Evolutionary conservation across 306 rosid species (phyloP).

Genomic region (Prunus salicina): DNA sequence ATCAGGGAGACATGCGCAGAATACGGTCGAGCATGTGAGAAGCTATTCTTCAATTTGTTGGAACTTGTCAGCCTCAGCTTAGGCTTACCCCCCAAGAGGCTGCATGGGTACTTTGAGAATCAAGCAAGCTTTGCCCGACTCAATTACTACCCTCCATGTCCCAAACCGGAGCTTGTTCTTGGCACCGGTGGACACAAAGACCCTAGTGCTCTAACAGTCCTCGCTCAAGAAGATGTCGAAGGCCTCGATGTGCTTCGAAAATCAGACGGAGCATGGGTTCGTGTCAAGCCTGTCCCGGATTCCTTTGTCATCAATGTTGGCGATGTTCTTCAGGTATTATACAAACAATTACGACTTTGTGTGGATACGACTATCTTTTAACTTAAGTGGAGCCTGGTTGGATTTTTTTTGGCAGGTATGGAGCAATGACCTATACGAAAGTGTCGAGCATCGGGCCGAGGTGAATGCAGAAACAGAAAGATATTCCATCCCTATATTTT

Average conservation of each 20-base stretch:
- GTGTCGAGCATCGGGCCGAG: not conserved
- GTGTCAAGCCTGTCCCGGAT: conserved; percentile 5
- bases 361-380: too few species aligned
- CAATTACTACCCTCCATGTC: conserved; percentile 3
- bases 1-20: not conserved
- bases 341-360: too few species aligned
- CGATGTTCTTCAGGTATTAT: not conserved
- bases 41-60: not conserved
- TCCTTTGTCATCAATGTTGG: conserved; percentile 1
- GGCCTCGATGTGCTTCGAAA: conserved; percentile 4
- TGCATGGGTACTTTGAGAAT: conserved; percentile 1
- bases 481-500: conserved; percentile 4
- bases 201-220: conserved; percentile 3
- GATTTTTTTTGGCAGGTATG: not conserved
- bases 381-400: too few species aligned
- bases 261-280: conserved; percentile 4
- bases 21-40: not conserved
- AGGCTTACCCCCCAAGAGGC: not conserved
- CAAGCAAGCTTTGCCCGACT: conserved; percentile 6
- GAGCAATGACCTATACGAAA: conserved; percentile 8
- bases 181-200: conserved; percentile 4
- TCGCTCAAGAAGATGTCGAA: conserved; percentile 5
- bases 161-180: not conserved
- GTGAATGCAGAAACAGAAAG: conserved; percentile 4
- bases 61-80: conserved; percentile 4